Evolutionary conservation across 2,329 filamentous ascomycete genomes (phyloP).

Genomic region (Dendrostoma leiphaemia): DNA sequence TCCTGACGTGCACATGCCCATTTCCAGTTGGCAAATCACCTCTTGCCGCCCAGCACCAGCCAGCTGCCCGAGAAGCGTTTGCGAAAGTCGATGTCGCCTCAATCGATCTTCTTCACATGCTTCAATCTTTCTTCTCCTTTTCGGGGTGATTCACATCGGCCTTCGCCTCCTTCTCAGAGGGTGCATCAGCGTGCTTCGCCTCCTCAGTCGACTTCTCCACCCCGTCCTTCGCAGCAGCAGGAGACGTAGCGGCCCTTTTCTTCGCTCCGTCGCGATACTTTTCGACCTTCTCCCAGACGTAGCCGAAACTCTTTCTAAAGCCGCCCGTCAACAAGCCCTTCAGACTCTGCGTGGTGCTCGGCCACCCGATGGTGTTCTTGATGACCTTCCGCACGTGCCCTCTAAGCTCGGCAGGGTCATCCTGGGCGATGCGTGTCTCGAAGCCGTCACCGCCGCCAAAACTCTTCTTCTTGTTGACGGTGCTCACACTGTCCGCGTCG

Average conservation of each 20-base stretch:
- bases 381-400: slow-evolving; percentile 74
- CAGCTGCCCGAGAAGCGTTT: not conserved
- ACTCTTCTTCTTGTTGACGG: slow-evolving; percentile 54
- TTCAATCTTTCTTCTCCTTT: slow-evolving; percentile 14
- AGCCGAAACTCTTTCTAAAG: slow-evolving; percentile 65
- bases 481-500: slow-evolving; percentile 62
- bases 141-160: not conserved
- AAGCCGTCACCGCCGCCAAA: slow-evolving; percentile 75
- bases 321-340: slow-evolving; percentile 85
- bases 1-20: not conserved
- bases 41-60: not conserved
- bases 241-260: not conserved
- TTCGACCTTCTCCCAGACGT: slow-evolving; percentile 76
- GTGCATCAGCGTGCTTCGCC: not conserved
- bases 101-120: not conserved
- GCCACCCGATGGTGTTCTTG: slow-evolving; percentile 87
- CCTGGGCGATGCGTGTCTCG: slow-evolving; percentile 77
- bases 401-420: slow-evolving; percentile 64
- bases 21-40: not conserved
- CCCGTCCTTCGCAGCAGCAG: not conserved
- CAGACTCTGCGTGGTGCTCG: slow-evolving; percentile 80
- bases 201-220: not conserved
- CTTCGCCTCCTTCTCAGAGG: not conserved
- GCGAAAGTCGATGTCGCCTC: not conserved
- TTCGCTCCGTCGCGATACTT: slow-evolving; percentile 55